Percentiles rank a stretch among this genome's conserved stretches.
Conservation (phyloP, 805 yeast species). For the Ogataea pini region DNA sequence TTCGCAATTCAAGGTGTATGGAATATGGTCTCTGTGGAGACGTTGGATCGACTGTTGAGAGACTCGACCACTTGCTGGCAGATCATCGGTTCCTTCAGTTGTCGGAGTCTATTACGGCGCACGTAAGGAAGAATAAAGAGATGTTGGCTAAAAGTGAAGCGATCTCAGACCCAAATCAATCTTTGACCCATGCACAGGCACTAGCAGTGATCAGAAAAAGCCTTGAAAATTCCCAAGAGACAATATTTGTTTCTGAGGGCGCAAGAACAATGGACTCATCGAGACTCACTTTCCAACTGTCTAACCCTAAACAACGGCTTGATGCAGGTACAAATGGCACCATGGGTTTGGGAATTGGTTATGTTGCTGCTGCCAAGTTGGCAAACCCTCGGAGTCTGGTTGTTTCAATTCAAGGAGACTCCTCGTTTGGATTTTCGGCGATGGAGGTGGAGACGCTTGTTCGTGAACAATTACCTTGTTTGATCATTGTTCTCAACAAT, state of each 20-base stretch:
- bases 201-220: conserved; percentile 48
- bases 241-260: conserved; percentile 63
- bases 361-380: conserved; percentile 61
- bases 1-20: conserved; percentile 12
- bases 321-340: conserved; percentile 81
- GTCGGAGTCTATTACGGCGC: conserved; percentile 27
- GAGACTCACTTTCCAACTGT: conserved; percentile 57
- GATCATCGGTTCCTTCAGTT: conserved; percentile 33
- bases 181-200: conserved; percentile 54
- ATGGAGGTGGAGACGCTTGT: conserved; percentile 73
- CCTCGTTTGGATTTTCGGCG: conserved; percentile 76
- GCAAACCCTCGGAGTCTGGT: conserved; percentile 46
- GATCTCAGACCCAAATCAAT: conserved; percentile 12
- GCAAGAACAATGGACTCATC: conserved; percentile 78
- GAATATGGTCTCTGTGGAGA: conserved; percentile 45
- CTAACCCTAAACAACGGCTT: conserved; percentile 51
- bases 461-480: conserved; percentile 51
- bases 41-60: conserved; percentile 41
- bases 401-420: conserved; percentile 69
- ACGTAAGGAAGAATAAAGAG: conserved; percentile 34
- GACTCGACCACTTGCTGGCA: conserved; percentile 32
- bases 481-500: conserved; percentile 69
- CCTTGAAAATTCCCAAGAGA: conserved; percentile 35
- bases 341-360: conserved; percentile 75
- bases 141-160: conserved; percentile 39